Conservation (phyloP, 305 asterid species). For the Fraxinus sp. region DNA sequence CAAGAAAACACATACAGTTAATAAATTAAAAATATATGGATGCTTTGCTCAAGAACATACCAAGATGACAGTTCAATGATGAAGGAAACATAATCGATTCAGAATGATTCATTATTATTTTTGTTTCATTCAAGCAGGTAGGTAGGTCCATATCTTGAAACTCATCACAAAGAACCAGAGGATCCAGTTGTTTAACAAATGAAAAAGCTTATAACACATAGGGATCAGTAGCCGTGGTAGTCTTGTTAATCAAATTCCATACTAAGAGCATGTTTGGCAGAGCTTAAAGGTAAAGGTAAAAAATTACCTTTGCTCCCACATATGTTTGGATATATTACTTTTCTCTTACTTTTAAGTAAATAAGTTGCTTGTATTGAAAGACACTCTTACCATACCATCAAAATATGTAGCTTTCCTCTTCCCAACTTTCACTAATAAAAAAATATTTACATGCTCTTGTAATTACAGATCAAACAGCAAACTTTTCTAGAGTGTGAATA, state of each 20-base stretch:
- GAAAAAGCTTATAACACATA: neutral
- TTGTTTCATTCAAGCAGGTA: neutral
- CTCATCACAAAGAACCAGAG: neutral
- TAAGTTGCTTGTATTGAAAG: neutral
- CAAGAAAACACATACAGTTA: neutral
- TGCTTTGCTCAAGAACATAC: neutral
- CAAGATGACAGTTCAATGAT: neutral
- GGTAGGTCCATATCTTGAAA: neutral
- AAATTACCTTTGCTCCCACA: neutral
- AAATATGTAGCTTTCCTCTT: neutral
- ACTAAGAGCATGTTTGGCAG: neutral
- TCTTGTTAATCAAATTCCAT: neutral
- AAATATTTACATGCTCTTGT: neutral
- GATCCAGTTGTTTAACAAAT: neutral
- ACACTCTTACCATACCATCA: neutral
- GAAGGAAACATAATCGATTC: neutral
- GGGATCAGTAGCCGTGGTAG: neutral
- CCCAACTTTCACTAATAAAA: neutral
- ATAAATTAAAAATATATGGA: neutral
- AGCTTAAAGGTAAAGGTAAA: neutral
- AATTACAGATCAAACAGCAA: conserved; percentile 4
- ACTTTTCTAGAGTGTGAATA: neutral
- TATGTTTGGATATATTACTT: neutral
- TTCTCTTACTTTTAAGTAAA: neutral
- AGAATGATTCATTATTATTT: neutral